phyloP scores from a whole-genome alignment of 2,329 filamentous ascomycete species.

The Chrysosphaeria jannelii region DNA sequence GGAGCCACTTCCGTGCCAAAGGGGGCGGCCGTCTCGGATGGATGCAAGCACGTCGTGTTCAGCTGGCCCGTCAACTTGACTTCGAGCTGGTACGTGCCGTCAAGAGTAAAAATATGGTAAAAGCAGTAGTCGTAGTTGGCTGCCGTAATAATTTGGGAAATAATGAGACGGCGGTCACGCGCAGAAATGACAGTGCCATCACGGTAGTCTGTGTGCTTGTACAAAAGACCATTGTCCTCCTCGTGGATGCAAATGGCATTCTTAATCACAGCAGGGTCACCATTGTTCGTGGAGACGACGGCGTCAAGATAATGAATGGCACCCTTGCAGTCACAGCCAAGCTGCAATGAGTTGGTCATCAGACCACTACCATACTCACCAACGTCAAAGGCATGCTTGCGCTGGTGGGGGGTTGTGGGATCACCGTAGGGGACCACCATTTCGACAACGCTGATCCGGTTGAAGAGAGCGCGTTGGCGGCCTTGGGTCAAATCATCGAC shows the following conservation, averaged over 20 bases:
- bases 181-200: conserved; percentile 72
- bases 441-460: conserved; percentile 63
- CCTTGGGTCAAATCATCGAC: conserved; percentile 47
- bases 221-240: conserved; percentile 70
- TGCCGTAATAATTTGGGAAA: conserved; percentile 81
- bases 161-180: conserved; percentile 54
- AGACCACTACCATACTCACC: conserved; percentile 48
- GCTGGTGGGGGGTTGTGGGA: conserved; percentile 49
- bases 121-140: conserved; percentile 71
- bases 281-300: conserved; percentile 49
- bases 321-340: conserved; percentile 70
- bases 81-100: conserved; percentile 74
- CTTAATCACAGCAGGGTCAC: conserved; percentile 54
- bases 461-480: conserved; percentile 50
- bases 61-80: conserved; percentile 78
- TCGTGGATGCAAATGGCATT: conserved; percentile 92
- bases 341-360: conserved; percentile 47
- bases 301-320: conserved; percentile 80
- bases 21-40: conserved; percentile 50
- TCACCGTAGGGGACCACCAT: conserved; percentile 87
- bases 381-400: conserved; percentile 56
- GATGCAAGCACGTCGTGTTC: conserved; percentile 63
- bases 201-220: conserved; percentile 85
- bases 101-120: conserved; percentile 19
- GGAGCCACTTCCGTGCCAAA: conserved; percentile 86